phyloP scores from a whole-genome alignment of 2,329 filamentous ascomycete genomes.

The Hysterium pulicare region DNA sequence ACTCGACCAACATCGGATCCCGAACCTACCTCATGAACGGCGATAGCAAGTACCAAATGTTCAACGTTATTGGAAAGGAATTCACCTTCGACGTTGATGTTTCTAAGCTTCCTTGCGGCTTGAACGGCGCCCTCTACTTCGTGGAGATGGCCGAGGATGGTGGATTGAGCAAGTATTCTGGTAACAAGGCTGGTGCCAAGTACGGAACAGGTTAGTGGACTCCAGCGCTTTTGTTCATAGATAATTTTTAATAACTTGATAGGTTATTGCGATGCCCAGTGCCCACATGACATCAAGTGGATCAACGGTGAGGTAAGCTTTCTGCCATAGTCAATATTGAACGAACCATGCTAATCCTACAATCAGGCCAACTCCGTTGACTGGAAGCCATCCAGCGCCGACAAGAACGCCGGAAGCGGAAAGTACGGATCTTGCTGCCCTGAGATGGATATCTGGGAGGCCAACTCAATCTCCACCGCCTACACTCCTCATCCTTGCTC shows the following conservation, averaged over 20 bases:
- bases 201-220: constrained; percentile 56
- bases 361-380: constrained; percentile 55
- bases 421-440: constrained; percentile 61
- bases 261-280: constrained; percentile 39
- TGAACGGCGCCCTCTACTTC: constrained; percentile 59
- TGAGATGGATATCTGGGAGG: constrained; percentile 71
- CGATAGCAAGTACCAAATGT: constrained; percentile 41
- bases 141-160: constrained; percentile 62
- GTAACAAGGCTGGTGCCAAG: constrained; percentile 53
- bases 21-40: constrained; percentile 42
- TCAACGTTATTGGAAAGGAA: constrained; percentile 41
- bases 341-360: constrained; percentile 5
- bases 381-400: constrained; percentile 51
- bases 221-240: background rate
- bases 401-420: constrained; percentile 54
- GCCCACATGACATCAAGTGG: constrained; percentile 51
- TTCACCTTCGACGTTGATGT: constrained; percentile 46
- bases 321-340: background rate
- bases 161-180: constrained; percentile 50
- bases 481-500: constrained; percentile 65
- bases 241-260: background rate
- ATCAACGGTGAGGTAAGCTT: constrained; percentile 45
- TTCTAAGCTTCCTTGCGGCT: constrained; percentile 63
- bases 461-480: constrained; percentile 63
- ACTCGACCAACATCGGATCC: constrained; percentile 41